phyloP scores from a whole-genome alignment of 2,329 filamentous ascomycete species.

The Lecanicillium sp. region DNA sequence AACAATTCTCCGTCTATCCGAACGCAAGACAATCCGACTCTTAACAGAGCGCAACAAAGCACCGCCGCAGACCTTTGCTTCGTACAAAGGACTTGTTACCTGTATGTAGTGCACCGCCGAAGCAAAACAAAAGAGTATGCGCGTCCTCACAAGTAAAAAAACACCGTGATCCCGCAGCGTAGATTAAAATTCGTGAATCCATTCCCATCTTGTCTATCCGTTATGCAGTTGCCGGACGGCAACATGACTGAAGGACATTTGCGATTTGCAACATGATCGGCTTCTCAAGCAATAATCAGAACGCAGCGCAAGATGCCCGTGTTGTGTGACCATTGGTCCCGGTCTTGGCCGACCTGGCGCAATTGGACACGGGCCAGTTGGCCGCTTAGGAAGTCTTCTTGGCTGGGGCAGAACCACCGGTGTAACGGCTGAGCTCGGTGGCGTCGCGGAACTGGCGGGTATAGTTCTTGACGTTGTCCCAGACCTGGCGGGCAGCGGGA shows the following conservation, averaged over 20 bases:
- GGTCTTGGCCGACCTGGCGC: too few relatives aligned
- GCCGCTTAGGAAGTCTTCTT: conserved; percentile 37
- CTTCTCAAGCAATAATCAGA: too few relatives aligned
- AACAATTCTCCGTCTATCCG: too few relatives aligned
- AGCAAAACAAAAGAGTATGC: background rate
- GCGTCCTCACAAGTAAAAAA: background rate
- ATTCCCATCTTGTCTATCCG: conserved; percentile 1
- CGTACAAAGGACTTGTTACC: background rate
- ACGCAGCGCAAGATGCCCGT: too few relatives aligned
- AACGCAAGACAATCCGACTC: too few relatives aligned
- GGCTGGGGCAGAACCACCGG: conserved; percentile 49
- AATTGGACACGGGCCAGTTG: too few relatives aligned
- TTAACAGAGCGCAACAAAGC: too few relatives aligned
- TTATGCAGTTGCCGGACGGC: background rate
- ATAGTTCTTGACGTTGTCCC: conserved; percentile 71
- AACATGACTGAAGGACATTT: background rate
- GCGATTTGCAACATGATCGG: too few relatives aligned
- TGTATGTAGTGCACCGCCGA: conserved; percentile 1
- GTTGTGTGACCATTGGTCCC: too few relatives aligned
- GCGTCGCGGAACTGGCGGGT: conserved; percentile 69
- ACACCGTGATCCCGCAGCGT: background rate
- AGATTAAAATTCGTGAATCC: conserved; percentile 3
- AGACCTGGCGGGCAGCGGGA: conserved; percentile 69
- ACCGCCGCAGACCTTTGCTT: too few relatives aligned
- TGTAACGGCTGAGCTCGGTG: conserved; percentile 73